phyloP scores from a whole-genome alignment of 1,284 basidiomycete genomes.

The Sanguinoderma infundibulare region DNA sequence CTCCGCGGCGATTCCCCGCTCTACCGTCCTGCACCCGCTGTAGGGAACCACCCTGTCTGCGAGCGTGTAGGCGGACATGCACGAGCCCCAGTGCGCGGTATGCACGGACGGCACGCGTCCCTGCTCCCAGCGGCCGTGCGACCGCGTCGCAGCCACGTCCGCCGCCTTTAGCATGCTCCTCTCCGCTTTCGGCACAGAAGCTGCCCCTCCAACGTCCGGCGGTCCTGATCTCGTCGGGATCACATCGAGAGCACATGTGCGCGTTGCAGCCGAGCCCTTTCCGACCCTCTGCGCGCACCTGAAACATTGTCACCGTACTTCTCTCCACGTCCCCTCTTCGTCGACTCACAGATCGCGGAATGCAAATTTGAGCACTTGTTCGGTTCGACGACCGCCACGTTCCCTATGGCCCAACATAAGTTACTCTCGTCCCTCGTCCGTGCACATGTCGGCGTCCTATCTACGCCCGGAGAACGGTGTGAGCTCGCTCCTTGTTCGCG shows the following conservation, averaged over 20 bases:
- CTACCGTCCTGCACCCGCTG: not conserved
- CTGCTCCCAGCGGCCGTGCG: not conserved
- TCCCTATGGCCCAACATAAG: not conserved
- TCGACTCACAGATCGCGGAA: not conserved
- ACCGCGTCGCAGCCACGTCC: not conserved
- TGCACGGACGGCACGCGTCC: not conserved
- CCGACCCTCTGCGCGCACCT: not conserved
- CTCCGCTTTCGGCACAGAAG: constrained; percentile 2
- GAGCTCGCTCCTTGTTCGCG: constrained; percentile 42
- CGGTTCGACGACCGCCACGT: not conserved
- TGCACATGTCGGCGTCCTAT: constrained; percentile 8
- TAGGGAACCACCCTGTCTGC: not conserved
- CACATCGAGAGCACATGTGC: constrained; percentile 12
- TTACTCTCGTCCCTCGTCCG: not conserved
- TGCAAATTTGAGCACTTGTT: not conserved
- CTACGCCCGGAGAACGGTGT: constrained; percentile 27
- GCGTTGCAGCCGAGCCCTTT: constrained; percentile 1
- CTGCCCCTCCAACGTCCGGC: not conserved
- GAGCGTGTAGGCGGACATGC: not conserved
- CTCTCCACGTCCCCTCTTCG: not conserved
- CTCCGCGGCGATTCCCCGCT: constrained; percentile 2
- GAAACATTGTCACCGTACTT: not conserved
- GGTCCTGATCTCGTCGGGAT: constrained; percentile 1
- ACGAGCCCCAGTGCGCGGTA: not conserved
- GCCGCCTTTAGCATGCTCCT: not conserved